Evolutionary conservation across 1,139 yeast genomes (phyloP).

Genomic region (Debaryomycetaceae sp.): DNA sequence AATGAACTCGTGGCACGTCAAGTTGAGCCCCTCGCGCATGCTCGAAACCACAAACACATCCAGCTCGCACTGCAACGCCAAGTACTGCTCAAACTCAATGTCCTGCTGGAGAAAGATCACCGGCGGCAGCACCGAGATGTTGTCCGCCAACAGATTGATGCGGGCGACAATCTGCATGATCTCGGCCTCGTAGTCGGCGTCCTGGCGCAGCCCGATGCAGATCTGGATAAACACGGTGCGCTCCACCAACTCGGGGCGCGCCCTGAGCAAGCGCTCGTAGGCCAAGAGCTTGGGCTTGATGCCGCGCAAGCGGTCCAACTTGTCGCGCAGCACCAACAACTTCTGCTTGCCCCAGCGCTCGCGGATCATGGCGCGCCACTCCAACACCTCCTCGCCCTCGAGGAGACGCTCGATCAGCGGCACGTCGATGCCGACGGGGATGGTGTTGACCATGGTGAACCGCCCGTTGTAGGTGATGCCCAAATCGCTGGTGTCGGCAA

Average conservation of each 20-base stretch:
- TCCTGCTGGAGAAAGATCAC: conserved; percentile 86
- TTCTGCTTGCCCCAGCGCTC: conserved; percentile 73
- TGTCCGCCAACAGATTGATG: conserved; percentile 71
- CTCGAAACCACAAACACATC: conserved; percentile 84
- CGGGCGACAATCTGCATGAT: conserved; percentile 76
- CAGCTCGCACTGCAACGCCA: conserved; percentile 83
- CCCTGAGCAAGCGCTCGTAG: conserved; percentile 69
- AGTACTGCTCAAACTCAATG: conserved; percentile 80
- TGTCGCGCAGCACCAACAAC: conserved; percentile 83
- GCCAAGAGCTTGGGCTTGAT: conserved; percentile 83
- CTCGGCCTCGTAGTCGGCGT: conserved; percentile 62
- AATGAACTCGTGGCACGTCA: conserved; percentile 92
- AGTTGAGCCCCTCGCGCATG: conserved; percentile 93
- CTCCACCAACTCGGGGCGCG: conserved; percentile 68
- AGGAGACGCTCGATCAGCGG: conserved; percentile 47
- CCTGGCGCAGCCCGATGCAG: conserved; percentile 57
- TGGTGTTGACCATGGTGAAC: conserved; percentile 60
- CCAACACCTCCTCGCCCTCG: conserved; percentile 47
- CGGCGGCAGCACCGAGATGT: conserved; percentile 76
- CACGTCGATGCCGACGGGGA: conserved; percentile 89
- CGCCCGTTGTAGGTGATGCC: conserved; percentile 71
- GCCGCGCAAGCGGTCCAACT: conserved; percentile 83
- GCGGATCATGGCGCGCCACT: conserved; percentile 69
- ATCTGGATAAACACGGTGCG: conserved; percentile 78
- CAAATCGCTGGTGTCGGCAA: conserved; percentile 75